A percentile compares a stretch with the other conserved stretches of the same genome.
These are phyloP conservation scores for Emericellopsis cladophorae DNA, from an alignment of 2,329 filamentous ascomycete species.

Conservation along the genomic window DNA sequence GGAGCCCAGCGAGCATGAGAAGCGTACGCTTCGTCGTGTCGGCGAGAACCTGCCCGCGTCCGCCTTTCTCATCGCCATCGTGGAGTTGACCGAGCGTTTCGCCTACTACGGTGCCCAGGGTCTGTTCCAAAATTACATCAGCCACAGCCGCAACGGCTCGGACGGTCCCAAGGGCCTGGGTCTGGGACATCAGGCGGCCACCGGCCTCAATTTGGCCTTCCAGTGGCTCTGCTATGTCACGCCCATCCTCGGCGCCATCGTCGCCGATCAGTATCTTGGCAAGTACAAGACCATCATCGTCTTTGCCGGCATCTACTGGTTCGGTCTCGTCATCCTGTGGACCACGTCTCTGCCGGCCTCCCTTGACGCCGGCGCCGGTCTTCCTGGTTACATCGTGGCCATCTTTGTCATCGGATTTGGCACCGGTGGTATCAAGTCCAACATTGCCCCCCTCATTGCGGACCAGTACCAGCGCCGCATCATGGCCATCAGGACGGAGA, in stretches of 20 bases:
- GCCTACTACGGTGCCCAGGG: constrained; percentile 17
- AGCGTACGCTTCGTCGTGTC: constrained; percentile 33
- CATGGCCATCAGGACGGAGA: constrained; percentile 35
- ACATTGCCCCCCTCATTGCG: constrained; percentile 44
- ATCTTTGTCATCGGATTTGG: constrained; percentile 53
- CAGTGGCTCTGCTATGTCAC: constrained; percentile 35
- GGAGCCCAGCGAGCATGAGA: constrained; percentile 40
- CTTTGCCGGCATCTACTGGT: constrained; percentile 44
- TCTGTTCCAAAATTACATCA: constrained; percentile 18
- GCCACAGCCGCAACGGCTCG: constrained; percentile 16
- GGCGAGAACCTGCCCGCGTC: constrained; percentile 41
- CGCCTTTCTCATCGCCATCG: constrained; percentile 33
- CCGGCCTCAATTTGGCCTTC: constrained; percentile 42
- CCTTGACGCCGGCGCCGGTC: constrained; percentile 23
- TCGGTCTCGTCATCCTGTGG: constrained; percentile 41
- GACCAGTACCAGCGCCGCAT: constrained; percentile 49
- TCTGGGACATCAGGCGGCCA: constrained; percentile 40
- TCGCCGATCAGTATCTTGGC: constrained; percentile 44
- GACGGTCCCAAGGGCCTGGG: constrained; percentile 37
- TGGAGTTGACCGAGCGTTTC: constrained; percentile 15
- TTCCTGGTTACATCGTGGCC: constrained; percentile 38
- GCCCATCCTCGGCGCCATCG: constrained; percentile 34
- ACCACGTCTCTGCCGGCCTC: constrained; percentile 30
- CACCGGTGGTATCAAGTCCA: constrained; percentile 59
- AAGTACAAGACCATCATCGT: constrained; percentile 49